Evolutionary conservation across 1,284 basidiomycete species (phyloP), one percentile per base, ranked within the genome.

Genomic region (Rugosomyces carneus): DNA sequence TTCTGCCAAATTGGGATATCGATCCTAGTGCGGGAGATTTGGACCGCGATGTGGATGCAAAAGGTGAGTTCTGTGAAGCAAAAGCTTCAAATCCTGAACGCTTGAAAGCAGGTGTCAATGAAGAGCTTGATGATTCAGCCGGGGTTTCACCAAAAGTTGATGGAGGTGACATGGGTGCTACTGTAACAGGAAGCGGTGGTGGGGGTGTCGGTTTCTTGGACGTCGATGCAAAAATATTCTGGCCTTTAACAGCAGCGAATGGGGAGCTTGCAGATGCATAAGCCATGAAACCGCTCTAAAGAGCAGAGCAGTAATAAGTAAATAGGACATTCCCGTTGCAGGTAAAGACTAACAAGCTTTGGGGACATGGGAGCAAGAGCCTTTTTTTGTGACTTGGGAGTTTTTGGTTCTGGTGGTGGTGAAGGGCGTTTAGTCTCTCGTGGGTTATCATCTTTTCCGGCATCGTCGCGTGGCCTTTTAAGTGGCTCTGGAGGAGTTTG

Each of bases 211-310:
- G 52, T 6, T 62, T 48, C 34, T 63, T 53, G 54, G 69, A 71
- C 39, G 61, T 68, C 16, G 72, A 61, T 13, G 71, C 60, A 56
- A 87, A 85, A 21, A 86, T 55, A 55, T 75, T 84, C 48, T 80
- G 73, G 41, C 82, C 84, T 53, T 80, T 81, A 51, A 84, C 75
- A 42, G 73, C 63, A 7, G 81, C 76, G 54, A 88, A 88, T 3
- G 84, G 84, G 0, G 85, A 87, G 45, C 66, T 73, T 6, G 76
- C 67, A 1, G 81, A 80, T 9, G 84, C 84, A 53, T 85, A 88
- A 0, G 83, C 80, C 75, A 82, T 80, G 60, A 88, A 88, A 23
- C 84, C 84, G 42, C 74, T 51, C 56, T 57, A 8, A 27, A 20
- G 50, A 5, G 46, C 34, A 38, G 49, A 7, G 7, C 7, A 23